Evolutionary conservation across 2,329 filamentous ascomycete species (phyloP), one percentile per base, ranked within the genome.

Genomic region (Trichoderma sp.): DNA sequence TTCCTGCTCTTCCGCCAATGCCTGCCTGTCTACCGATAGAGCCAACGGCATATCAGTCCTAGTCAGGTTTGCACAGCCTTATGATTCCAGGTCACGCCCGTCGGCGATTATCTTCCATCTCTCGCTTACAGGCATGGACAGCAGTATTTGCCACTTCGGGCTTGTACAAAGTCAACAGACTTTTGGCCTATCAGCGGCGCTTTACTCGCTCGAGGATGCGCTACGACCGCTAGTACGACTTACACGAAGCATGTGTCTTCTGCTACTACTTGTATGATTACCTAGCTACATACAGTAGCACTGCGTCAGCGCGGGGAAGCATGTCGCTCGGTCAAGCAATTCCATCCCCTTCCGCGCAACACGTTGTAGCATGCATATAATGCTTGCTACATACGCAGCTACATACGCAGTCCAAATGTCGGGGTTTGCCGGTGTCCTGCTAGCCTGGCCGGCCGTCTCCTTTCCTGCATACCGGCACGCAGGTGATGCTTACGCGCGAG

Each of bases 251-350:
- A 32, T 28, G 21, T 37, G 13, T 39, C 14, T 24, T 59, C 26
- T 58, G 21, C 30, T 24, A 21, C 26, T 66, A 52, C 58, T 56
- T 66, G 58, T 21, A 16, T 59, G 64, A 66, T 58, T 66, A 66
- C 39, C n/a, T 49, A 49, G 28, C 28, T 56, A 34, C 28, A 24
- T 56, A 34, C 18, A 13, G 55, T 60, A 43, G 32, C 24, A 68
- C 65, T 68, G 56, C 30, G 56, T 54, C 56, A 43, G 56, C 65
- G 65, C 65, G 65, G 56, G 65, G 65, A 60, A 68, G 65, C 65
- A 49, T 68, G 65, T 68, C 56, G 56, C 59, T 28, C 37, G 65
- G 55, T 68, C 56, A 56, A 54, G 56, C 39, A 37, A 21, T 11
- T 28, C 34, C 51, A 28, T 66, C 54, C 61, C 14, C 21, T 59